Evolutionary conservation across 768 basidiomycete species (phyloP).

Genomic region (Lentinus tigrinus): DNA sequence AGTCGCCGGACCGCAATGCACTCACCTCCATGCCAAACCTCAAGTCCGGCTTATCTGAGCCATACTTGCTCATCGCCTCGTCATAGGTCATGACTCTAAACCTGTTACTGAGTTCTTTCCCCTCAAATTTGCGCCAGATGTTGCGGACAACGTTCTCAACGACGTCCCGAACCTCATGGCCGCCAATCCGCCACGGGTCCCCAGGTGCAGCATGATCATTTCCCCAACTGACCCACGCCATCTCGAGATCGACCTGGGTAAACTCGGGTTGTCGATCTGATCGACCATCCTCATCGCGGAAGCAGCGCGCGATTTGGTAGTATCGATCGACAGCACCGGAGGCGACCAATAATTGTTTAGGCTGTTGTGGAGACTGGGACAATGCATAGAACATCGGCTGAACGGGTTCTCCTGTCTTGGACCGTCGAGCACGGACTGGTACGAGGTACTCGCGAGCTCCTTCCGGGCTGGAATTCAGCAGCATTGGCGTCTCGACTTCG

Average conservation of each 20-base stretch:
- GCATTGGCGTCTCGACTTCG: constrained; percentile 91
- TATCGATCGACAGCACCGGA: constrained; percentile 90
- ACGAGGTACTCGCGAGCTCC: constrained; percentile 94
- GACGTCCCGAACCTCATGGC: constrained; percentile 73
- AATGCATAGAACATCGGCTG: constrained; percentile 76
- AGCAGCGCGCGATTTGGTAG: constrained; percentile 91
- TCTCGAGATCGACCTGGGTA: constrained; percentile 95
- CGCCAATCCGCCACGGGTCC: constrained; percentile 81
- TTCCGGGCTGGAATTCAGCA: constrained; percentile 90
- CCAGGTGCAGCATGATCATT: background rate
- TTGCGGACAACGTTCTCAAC: constrained; percentile 72
- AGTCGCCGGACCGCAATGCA: background rate
- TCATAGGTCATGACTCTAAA: constrained; percentile 87
- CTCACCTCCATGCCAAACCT: constrained; percentile 84
- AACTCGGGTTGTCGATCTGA: constrained; percentile 97
- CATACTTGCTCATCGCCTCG: constrained; percentile 94
- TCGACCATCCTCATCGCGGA: constrained; percentile 93
- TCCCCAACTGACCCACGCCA: constrained; percentile 92
- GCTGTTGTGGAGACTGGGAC: constrained; percentile 94
- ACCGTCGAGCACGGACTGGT: constrained; percentile 58
- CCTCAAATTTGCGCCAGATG: constrained; percentile 76
- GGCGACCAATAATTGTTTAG: constrained; percentile 89
- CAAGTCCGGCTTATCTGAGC: constrained; percentile 93
- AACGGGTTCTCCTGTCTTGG: constrained; percentile 19
- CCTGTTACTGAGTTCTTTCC: constrained; percentile 52